Base-by-base conservation (phyloP, 176 grass and related monocot genomes). In the Oryza nivara region DNA sequence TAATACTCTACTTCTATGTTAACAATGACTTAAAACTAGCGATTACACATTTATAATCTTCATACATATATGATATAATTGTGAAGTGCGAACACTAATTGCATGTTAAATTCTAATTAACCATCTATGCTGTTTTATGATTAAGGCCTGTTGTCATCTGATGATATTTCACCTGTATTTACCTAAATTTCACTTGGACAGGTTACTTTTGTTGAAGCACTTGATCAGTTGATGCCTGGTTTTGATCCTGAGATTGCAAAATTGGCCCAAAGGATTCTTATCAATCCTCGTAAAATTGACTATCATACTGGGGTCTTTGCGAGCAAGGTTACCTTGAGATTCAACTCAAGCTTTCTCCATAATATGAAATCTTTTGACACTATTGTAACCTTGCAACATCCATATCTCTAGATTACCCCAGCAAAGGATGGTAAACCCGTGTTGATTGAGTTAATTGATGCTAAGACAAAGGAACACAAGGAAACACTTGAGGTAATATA, bases 171-270 rank as follows among this genome's bases (percentile, higher is more conserved):
- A 46, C 43, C 23, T 78, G 36, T 10, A 70, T 32, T 85, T 11
- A 46, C 30, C 63, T 0, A 6, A 61, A 36, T 65, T 72, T 58
- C 68, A 35, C 13, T 77, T 45, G 40, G 58, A 14, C 67, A 93
- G 91, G 91, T 93, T 85, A 93, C 88, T 63, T 93, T 93, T 90
- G 78, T 93, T 72, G 91, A 93, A 89, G 88, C 85, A 75, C 73
- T 93, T 30, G 91, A 93, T 83, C 91, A 93, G 43, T 45, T 93
- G 25, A 93, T 93, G 91, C 91, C 91, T 79, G 91, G 91, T 81
- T 93, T 93, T 79, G 91, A 90, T 90, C 91, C 88, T 58, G 91
- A 93, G 78, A 93, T 93, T 75, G 84, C 83, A 60, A 93, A 93
- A 48, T 85, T 93, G 14, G 88, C 91, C 45, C 91, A 93, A 45